Evolutionary conservation across 345 rosid genomes (phyloP), one percentile per base, ranked within the genome.

Genomic region (Erodium maritimum): DNA sequence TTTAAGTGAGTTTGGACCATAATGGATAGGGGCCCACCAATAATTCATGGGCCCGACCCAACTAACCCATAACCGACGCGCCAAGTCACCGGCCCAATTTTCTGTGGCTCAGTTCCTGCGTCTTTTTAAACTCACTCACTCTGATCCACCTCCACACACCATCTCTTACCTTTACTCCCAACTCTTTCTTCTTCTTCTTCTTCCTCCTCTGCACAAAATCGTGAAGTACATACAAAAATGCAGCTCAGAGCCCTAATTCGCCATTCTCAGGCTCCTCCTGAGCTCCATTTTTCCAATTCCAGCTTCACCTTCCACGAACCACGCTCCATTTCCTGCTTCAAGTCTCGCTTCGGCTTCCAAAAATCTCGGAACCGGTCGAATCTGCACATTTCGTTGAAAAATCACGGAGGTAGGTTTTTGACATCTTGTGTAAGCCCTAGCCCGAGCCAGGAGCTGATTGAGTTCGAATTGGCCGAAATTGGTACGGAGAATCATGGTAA

Each of bases 181-280:
- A 7, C 33, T 25, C 9, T 11, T 29, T 29, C 37, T 29, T 29
- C 37, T 29, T 29, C 37, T 29, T 29, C 37, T 29, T 29, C 37
- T 29, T 29, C 37, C 9, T 29, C 37, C 9, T 29, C 37, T 29
- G 8, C 37, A 29, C 37, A 29, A 11, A 29, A 5, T 29, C 37
- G 5, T 11, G 9, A 29, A 5, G 8, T 6, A 5, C 37, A 11
- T 5, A 29, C 8, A 19, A 71, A 65, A 57, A 76, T 78, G 82
- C 74, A 67, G 37, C 61, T 73, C 78, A 80, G 64, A 72, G 8
- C 75, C 72, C 59, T 75, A 20, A 11, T 54, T 54, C 68, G 16
- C 7, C 60, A 76, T 56, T 71, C 74, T 17, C 56, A 11, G 5
- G 37, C 37, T 29, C 8, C 37, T 29, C 37, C 37, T 29, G 8